Evolutionary conservation across 164 flowering plant genomes (phyloP).

Genomic region (Cinnamomum micranthum): DNA sequence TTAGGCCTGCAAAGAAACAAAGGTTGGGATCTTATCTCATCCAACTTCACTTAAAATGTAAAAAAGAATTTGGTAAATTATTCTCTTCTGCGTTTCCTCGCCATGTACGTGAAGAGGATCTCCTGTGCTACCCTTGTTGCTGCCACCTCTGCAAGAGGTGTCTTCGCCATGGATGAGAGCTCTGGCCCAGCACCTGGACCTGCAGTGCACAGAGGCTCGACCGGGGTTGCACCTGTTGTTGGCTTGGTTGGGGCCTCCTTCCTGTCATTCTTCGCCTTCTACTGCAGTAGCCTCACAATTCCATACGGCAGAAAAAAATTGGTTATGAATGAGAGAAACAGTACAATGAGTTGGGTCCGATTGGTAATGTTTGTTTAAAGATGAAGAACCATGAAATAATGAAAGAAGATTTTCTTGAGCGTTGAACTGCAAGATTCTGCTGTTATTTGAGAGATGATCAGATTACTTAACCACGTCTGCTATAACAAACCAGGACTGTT

Average conservation of each 20-base stretch:
- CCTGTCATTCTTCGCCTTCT: too few species aligned
- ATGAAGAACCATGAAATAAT: too few species aligned
- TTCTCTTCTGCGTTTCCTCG: not conserved
- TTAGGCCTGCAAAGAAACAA: not conserved
- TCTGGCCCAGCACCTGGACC: not conserved
- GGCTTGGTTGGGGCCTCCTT: not conserved
- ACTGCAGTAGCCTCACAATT: too few species aligned
- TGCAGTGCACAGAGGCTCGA: not conserved
- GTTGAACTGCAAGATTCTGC: too few species aligned
- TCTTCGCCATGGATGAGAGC: not conserved
- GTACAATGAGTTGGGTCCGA: too few species aligned
- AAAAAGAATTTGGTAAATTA: not conserved
- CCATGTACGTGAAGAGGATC: conserved; percentile 3
- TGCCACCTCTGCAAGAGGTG: not conserved
- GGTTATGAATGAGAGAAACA: too few species aligned
- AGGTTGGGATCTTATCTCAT: not conserved
- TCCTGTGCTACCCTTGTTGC: not conserved
- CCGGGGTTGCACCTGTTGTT: not conserved
- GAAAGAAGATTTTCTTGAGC: too few species aligned
- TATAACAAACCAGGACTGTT: too few species aligned
- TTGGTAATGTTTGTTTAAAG: too few species aligned
- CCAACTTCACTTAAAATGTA: not conserved
- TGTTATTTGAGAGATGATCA: too few species aligned
- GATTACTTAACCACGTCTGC: too few species aligned
- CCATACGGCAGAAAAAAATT: too few species aligned